A percentile compares a stretch with the other conserved stretches of the same genome.
phyloP scores from a whole-genome alignment of 2,329 filamentous ascomycete species.

The Davidsoniella neocaledoniae region DNA sequence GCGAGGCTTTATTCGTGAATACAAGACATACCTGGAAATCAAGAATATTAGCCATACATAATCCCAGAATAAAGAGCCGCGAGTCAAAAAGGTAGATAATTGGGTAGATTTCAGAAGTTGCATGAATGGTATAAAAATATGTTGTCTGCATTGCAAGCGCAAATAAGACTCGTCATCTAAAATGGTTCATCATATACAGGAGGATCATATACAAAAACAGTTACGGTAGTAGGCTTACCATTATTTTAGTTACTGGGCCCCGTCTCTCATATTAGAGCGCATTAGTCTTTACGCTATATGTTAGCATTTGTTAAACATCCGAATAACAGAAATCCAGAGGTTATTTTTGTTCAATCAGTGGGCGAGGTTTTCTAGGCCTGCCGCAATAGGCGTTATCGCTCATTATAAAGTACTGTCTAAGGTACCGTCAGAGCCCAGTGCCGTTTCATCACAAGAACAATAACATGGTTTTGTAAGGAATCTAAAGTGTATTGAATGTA shows the following conservation, averaged over 20 bases:
- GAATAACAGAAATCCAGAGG: background rate
- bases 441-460: slow-evolving; percentile 60
- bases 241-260: background rate
- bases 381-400: slow-evolving; percentile 80
- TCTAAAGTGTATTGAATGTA: slow-evolving; percentile 9
- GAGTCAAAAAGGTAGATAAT: slow-evolving; percentile 8
- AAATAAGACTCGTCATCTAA: slow-evolving; percentile 68
- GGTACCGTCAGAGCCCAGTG: slow-evolving; percentile 84
- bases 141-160: slow-evolving; percentile 56
- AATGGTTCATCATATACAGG: slow-evolving; percentile 23
- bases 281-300: too few species aligned
- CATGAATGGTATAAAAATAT: slow-evolving; percentile 58
- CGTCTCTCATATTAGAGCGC: too few species aligned
- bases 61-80: background rate
- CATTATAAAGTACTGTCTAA: slow-evolving; percentile 33
- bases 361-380: slow-evolving; percentile 99
- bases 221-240: slow-evolving; percentile 7
- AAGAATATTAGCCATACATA: slow-evolving; percentile 8
- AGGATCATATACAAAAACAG: background rate
- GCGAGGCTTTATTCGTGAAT: too few species aligned
- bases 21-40: slow-evolving; percentile 1
- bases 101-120: slow-evolving; percentile 29
- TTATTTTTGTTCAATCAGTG: slow-evolving; percentile 46
- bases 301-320: too few species aligned
- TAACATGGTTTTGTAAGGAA: slow-evolving; percentile 13